phyloP scores from a whole-genome alignment of 2,329 filamentous ascomycete species.

The Claviceps fusiformis region DNA sequence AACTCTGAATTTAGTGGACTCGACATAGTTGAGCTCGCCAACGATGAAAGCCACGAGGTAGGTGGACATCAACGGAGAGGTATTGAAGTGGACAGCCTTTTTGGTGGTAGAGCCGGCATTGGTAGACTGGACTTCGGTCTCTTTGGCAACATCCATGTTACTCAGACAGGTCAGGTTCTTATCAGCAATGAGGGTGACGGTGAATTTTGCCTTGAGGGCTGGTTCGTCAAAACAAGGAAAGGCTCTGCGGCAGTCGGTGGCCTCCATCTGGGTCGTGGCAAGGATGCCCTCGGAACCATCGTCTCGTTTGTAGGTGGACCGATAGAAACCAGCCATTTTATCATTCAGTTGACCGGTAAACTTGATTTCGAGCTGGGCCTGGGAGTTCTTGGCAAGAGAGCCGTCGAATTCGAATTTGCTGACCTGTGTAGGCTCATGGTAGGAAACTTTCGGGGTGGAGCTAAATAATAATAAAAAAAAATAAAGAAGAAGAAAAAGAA shows the following conservation, averaged over 20 bases:
- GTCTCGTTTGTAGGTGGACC: slow-evolving; percentile 77
- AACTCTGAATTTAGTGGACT: slow-evolving; percentile 81
- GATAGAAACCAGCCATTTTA: slow-evolving; percentile 96
- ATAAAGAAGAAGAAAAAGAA: background rate
- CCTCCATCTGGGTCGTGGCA: slow-evolving; percentile 91
- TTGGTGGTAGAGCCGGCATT: slow-evolving; percentile 39
- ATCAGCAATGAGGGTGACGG: slow-evolving; percentile 80
- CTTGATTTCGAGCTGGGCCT: slow-evolving; percentile 46
- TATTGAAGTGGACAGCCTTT: slow-evolving; percentile 80
- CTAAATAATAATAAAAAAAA: too few species aligned
- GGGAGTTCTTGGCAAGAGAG: slow-evolving; percentile 57
- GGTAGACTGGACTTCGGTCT: slow-evolving; percentile 45
- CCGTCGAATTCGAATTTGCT: slow-evolving; percentile 70
- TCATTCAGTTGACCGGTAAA: slow-evolving; percentile 77
- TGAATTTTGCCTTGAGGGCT: slow-evolving; percentile 83
- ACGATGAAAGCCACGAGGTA: slow-evolving; percentile 92
- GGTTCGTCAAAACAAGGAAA: slow-evolving; percentile 98
- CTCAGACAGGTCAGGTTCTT: slow-evolving; percentile 83
- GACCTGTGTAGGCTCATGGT: slow-evolving; percentile 68
- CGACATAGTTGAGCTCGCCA: slow-evolving; percentile 85
- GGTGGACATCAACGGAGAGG: slow-evolving; percentile 87
- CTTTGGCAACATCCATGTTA: slow-evolving; percentile 87
- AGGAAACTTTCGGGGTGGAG: slow-evolving; percentile 42
- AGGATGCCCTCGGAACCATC: slow-evolving; percentile 71
- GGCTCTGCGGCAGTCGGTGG: slow-evolving; percentile 80